Evolutionary conservation across 2,329 filamentous ascomycete species (phyloP), one percentile per base, ranked within the genome.

Genomic region (Geosmithia flava): DNA sequence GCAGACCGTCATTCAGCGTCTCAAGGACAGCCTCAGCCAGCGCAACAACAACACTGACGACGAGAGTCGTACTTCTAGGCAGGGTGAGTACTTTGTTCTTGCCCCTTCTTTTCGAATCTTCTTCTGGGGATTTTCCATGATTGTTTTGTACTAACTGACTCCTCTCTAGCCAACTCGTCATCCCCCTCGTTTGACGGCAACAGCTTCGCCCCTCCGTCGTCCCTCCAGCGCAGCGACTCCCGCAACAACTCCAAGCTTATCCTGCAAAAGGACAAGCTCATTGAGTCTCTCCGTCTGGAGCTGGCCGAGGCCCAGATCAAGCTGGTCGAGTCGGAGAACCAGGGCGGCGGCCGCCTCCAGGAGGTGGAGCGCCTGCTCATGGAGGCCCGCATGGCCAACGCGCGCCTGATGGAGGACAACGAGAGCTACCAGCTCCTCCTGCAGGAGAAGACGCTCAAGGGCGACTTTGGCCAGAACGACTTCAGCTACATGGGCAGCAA

Each of bases 381-480:
- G 67, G 91, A 97, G 61, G 84, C 88, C 40, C 87, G 90, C 58
- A 93, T 97, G 85, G 85, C 89, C 55, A 98, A 97, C 61, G 93
- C 93, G 49, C 81, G 90, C 44, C 72, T 98, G 53, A 93, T 96
- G 86, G 93, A 98, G 68, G 93, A 98, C 66, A 97, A 97, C 59
- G 93, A 98, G 67, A 95, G 89, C 67, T 98, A 95, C 67, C 91
- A 97, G 66, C 77, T 97, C 39, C 80, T 98, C 17, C 80, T 98
- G 20, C 88, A 89, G 60, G 90, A 97, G 65, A 91, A 89, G 73
- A 97, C 93, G 1, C 76, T 98, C 50, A 95, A 94, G 61, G 93
- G 93, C 29, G 91, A 97, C 61, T 91, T 96, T 62, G 77, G 78
- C 58, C 88, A 85, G 60, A 85, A 77, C 56, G 85, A 91, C 59